Evolutionary conservation across 225 moss, liverwort and hornwort genomes (phyloP).

Genomic region (Pleurozium schreberi): DNA sequence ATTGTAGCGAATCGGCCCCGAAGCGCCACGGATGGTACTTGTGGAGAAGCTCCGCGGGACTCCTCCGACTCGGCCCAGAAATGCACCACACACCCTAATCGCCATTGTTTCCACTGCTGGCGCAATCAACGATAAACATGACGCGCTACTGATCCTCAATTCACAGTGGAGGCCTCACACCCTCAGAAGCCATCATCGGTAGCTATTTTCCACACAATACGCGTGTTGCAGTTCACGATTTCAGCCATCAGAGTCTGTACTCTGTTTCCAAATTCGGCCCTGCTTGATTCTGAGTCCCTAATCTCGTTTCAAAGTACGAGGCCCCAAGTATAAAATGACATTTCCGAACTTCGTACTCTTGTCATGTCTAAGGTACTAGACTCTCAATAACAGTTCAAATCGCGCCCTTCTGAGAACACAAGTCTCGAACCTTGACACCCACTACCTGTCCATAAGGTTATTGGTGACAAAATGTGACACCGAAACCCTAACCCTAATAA

Average conservation of each 20-base stretch:
- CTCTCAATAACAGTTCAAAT: neutral
- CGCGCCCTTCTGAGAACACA: neutral
- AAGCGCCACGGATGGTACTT: conserved; percentile 4
- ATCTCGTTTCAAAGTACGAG: neutral
- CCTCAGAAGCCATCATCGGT: neutral
- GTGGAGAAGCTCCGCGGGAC: neutral
- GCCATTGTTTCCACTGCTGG: neutral
- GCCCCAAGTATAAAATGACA: neutral
- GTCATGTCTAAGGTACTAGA: neutral
- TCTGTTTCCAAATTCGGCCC: neutral
- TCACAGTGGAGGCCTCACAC: neutral
- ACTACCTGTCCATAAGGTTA: neutral
- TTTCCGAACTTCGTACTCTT: neutral
- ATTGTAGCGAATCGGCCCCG: conserved; percentile 37
- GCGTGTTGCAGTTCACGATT: neutral
- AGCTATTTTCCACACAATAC: neutral
- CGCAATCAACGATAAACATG: neutral
- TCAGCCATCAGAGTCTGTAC: neutral
- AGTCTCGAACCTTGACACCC: neutral
- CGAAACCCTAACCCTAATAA: conserved; percentile 24
- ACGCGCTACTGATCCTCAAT: neutral
- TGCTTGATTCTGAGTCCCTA: neutral
- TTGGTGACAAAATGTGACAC: neutral
- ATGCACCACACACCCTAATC: conserved; percentile 3
- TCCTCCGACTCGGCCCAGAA: conserved; percentile 5